Evolutionary conservation across 768 basidiomycete genomes (phyloP).

Genomic region (Peribolospora kevripleyi): DNA sequence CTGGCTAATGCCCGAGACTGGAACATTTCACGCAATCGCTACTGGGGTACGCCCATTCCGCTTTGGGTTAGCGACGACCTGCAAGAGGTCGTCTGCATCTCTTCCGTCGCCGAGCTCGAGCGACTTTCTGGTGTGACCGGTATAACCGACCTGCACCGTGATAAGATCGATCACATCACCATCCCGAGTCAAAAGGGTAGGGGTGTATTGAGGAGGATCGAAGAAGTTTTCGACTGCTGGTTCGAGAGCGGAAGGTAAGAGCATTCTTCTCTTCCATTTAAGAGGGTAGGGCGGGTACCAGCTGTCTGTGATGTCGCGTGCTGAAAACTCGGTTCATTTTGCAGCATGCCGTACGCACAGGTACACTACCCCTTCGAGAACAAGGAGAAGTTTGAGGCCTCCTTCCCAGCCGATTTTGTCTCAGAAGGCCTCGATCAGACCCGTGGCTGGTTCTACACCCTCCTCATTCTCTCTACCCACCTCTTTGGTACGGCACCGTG

Average conservation of each 20-base stretch:
- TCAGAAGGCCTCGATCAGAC: constrained; percentile 98
- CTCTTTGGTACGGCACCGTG: constrained; percentile 82
- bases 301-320: not conserved
- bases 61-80: constrained; percentile 85
- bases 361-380: constrained; percentile 97
- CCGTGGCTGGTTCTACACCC: constrained; percentile 97
- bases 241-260: constrained; percentile 91
- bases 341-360: constrained; percentile 95
- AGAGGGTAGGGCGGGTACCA: not conserved
- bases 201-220: constrained; percentile 61
- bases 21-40: constrained; percentile 96
- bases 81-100: constrained; percentile 38
- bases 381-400: constrained; percentile 54
- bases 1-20: constrained; percentile 94
- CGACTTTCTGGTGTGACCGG: constrained; percentile 55
- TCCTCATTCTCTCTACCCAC: constrained; percentile 86
- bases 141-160: constrained; percentile 74
- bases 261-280: not conserved
- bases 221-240: constrained; percentile 99
- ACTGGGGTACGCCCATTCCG: constrained; percentile 96
- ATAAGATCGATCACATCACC: constrained; percentile 85
- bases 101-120: constrained; percentile 57
- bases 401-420: constrained; percentile 87
- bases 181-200: constrained; percentile 80
- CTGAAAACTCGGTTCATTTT: not conserved